Conservation (phyloP, 345 rosid genomes). For the Hibiscus trionum region DNA sequence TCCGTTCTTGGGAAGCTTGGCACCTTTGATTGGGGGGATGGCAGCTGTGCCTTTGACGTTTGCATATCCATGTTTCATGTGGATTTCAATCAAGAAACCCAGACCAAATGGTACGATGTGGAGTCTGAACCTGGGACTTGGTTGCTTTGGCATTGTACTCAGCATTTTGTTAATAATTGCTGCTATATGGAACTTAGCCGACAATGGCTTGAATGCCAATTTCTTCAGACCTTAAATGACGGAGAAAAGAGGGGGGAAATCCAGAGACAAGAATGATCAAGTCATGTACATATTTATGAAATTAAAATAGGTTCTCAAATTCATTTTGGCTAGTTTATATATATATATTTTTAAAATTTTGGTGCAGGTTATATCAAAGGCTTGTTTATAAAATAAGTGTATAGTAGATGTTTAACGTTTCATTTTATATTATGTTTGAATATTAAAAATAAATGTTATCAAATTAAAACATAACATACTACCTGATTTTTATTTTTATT, state of each 20-base stretch:
- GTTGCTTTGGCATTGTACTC: constrained; percentile 30
- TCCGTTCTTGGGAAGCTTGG: constrained; percentile 40
- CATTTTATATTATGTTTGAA: no score
- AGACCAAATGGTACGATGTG: constrained; percentile 8
- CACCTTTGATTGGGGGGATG: constrained; percentile 38
- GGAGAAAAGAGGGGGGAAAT: no score
- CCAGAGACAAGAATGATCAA: neutral
- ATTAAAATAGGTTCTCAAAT: neutral
- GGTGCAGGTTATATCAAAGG: no score
- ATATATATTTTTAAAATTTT: no score
- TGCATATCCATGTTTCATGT: constrained; percentile 56
- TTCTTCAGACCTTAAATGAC: constrained; percentile 33
- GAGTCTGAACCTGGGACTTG: constrained; percentile 41
- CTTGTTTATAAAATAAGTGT: no score
- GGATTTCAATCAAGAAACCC: constrained; percentile 29
- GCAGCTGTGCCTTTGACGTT: constrained; percentile 30
- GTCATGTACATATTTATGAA: neutral
- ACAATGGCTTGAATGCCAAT: constrained; percentile 35
- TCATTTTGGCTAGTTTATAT: neutral
- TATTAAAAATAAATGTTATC: no score
- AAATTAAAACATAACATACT: no score
- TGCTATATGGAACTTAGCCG: constrained; percentile 29
- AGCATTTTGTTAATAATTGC: constrained; percentile 28
- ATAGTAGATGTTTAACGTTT: no score
- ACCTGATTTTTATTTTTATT: no score